Conservation (phyloP, 1,284 basidiomycete species). For the Meripilus lineatus region DNA sequence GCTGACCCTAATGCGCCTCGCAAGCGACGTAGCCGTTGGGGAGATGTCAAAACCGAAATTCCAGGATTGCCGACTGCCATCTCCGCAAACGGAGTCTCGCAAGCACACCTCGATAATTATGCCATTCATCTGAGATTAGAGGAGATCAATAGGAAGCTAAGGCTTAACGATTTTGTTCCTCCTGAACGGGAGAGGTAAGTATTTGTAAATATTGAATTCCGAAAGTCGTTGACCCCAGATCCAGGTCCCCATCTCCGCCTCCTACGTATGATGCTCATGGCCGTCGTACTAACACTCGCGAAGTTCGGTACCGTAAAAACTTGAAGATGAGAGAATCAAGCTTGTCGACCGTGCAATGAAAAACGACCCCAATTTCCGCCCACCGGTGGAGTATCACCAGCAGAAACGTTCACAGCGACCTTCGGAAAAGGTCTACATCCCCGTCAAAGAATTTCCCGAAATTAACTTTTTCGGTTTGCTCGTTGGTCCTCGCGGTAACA, state of each 20-base stretch:
- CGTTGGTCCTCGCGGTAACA: constrained; percentile 97
- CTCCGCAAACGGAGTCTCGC: constrained; percentile 85
- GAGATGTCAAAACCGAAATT: constrained; percentile 84
- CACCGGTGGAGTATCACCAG: constrained; percentile 94
- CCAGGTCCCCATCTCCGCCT: constrained; percentile 90
- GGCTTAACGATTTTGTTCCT: constrained; percentile 92
- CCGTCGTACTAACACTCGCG: constrained; percentile 96
- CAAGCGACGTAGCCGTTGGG: constrained; percentile 94
- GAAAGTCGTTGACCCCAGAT: not conserved
- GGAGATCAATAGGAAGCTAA: constrained; percentile 94
- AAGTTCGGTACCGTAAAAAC: constrained; percentile 95
- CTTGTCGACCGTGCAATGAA: constrained; percentile 96
- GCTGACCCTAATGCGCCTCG: constrained; percentile 79
- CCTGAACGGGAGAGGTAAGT: constrained; percentile 87
- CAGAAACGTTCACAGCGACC: constrained; percentile 89
- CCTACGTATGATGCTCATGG: constrained; percentile 97
- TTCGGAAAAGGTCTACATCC: constrained; percentile 98
- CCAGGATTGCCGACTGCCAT: constrained; percentile 91
- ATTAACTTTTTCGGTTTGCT: constrained; percentile 99
- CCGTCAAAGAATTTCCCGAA: constrained; percentile 99
- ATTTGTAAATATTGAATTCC: not conserved
- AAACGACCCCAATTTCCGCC: constrained; percentile 95
- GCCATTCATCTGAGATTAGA: constrained; percentile 92
- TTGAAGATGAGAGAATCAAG: constrained; percentile 93
- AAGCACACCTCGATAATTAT: constrained; percentile 92